Evolutionary conservation across 2,329 filamentous ascomycete species (phyloP).

Genomic region (Camptophora hylomeconis): DNA sequence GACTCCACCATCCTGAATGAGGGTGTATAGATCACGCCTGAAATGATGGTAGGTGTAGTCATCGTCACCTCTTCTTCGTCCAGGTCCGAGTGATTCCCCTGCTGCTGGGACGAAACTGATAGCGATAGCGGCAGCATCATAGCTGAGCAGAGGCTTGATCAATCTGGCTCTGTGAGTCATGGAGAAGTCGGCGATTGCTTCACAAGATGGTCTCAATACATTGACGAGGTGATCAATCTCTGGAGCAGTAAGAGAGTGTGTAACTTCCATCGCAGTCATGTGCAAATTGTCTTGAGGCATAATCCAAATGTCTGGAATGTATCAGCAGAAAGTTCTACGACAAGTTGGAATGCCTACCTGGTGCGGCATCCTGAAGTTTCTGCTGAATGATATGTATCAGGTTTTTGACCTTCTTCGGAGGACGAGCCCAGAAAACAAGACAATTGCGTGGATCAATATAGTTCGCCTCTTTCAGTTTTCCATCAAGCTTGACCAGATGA

Average conservation of each 20-base stretch:
- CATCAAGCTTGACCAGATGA: slow-evolving; percentile 56
- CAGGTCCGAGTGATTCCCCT: slow-evolving; percentile 36
- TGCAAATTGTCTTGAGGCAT: slow-evolving; percentile 72
- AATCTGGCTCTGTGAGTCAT: slow-evolving; percentile 54
- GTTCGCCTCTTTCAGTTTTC: slow-evolving; percentile 44
- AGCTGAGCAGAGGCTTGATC: slow-evolving; percentile 70
- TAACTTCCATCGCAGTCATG: slow-evolving; percentile 71
- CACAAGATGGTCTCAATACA: slow-evolving; percentile 37
- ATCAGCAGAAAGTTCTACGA: slow-evolving; percentile 3
- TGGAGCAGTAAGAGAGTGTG: slow-evolving; percentile 59
- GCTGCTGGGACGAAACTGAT: slow-evolving; percentile 75
- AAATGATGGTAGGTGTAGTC: slow-evolving; percentile 83
- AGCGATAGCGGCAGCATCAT: slow-evolving; percentile 73
- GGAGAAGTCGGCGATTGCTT: slow-evolving; percentile 43
- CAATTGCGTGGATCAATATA: slow-evolving; percentile 69
- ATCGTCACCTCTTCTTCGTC: slow-evolving; percentile 38
- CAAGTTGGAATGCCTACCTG: slow-evolving; percentile 44
- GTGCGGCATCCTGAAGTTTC: slow-evolving; percentile 49
- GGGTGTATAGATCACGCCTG: slow-evolving; percentile 59
- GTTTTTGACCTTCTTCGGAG: slow-evolving; percentile 55
- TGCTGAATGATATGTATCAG: slow-evolving; percentile 58
- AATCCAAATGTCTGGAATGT: slow-evolving; percentile 58
- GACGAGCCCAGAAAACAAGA: slow-evolving; percentile 77
- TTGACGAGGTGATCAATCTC: slow-evolving; percentile 55
- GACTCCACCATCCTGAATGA: slow-evolving; percentile 50